phyloP scores from a whole-genome alignment of 129 eudicot genomes.

The Cynara cardunculus region DNA sequence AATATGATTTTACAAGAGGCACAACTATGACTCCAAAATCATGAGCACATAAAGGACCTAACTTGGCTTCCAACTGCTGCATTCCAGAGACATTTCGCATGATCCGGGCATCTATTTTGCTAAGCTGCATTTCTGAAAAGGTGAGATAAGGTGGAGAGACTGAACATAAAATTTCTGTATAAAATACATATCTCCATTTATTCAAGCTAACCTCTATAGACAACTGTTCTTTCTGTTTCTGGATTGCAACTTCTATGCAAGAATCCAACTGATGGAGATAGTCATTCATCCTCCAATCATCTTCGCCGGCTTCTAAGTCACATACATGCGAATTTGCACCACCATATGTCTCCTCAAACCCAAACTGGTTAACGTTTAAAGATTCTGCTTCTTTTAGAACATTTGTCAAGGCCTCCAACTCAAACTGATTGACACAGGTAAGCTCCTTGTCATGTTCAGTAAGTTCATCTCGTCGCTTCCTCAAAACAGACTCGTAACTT shows the following conservation, averaged over 20 bases:
- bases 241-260: conserved; percentile 70
- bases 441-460: conserved; percentile 46
- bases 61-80: conserved; percentile 81
- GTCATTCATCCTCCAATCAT: conserved; percentile 74
- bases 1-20: conserved; percentile 73
- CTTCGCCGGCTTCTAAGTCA: conserved; percentile 76
- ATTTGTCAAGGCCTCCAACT: conserved; percentile 66
- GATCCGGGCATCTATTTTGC: conserved; percentile 84
- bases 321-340: conserved; percentile 45
- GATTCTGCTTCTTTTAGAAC: conserved; percentile 84
- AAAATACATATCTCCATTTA: background rate
- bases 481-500: conserved; percentile 71
- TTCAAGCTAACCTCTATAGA: conserved; percentile 65
- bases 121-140: conserved; percentile 60
- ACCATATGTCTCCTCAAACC: conserved; percentile 59
- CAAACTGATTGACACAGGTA: conserved; percentile 53
- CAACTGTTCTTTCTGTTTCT: conserved; percentile 77
- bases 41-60: conserved; percentile 61
- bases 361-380: conserved; percentile 50
- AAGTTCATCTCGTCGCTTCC: conserved; percentile 70
- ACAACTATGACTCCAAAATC: conserved; percentile 67
- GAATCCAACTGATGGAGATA: conserved; percentile 66
- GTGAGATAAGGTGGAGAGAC: conserved; percentile 35
- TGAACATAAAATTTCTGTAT: conserved; percentile 5
- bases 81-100: conserved; percentile 57